Conservation (phyloP, 106 monocot species). For the Cymbidium sinense region DNA sequence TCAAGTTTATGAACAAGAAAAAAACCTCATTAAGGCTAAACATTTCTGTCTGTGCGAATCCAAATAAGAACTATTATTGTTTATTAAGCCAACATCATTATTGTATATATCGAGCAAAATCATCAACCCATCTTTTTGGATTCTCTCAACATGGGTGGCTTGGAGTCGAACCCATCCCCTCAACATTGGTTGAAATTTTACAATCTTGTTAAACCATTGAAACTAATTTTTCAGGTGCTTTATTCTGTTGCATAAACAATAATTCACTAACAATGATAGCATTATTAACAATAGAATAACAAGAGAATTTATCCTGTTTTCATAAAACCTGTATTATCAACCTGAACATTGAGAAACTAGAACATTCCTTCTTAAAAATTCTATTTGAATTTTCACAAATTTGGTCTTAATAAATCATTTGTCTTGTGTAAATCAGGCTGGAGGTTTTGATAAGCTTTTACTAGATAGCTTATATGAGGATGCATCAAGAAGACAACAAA, state of each 20-base stretch:
- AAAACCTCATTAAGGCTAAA: too few species aligned
- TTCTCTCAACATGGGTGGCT: too few species aligned
- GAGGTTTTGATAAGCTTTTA: constrained; percentile 89
- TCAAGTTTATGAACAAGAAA: neutral
- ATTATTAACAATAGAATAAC: neutral
- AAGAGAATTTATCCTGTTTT: neutral
- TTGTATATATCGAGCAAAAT: too few species aligned
- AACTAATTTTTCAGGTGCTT: neutral
- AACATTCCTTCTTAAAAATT: neutral
- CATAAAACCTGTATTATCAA: neutral
- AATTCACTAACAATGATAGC: too few species aligned
- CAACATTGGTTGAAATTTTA: too few species aligned
- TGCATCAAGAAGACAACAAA: constrained; percentile 38
- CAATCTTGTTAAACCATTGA: neutral
- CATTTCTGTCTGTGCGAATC: neutral
- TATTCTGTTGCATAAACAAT: too few species aligned
- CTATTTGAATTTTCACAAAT: neutral
- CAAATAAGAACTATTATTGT: neutral
- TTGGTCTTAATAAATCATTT: neutral
- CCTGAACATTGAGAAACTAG: neutral
- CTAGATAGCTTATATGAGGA: constrained; percentile 77
- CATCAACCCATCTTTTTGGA: too few species aligned
- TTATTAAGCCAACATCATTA: neutral
- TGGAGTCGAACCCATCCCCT: too few species aligned
- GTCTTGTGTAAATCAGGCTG: constrained; percentile 35